Conservation (phyloP, 495 filamentous ascomycete species). For the Annulohypoxylon nitens region DNA sequence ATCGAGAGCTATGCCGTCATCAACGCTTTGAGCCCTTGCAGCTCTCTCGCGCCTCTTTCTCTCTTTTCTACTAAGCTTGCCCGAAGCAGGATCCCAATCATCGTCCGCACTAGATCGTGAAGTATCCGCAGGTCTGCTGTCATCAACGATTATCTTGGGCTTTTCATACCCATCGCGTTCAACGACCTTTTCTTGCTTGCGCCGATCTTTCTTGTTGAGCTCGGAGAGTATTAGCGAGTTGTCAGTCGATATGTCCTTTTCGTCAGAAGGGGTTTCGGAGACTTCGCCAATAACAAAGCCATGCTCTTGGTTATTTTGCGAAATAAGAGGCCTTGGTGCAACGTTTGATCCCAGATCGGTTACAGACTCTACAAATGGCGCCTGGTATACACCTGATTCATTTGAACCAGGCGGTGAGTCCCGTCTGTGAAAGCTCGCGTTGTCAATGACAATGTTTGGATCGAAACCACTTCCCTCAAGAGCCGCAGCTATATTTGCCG, state of each 20-base stretch:
- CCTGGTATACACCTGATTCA: conserved; percentile 58
- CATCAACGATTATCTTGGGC: conserved; percentile 9
- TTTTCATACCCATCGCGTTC: conserved; percentile 21
- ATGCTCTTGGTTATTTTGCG: conserved; percentile 21
- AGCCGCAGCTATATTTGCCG: conserved; percentile 77
- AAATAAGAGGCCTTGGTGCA: neutral
- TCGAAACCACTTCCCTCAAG: conserved; percentile 77
- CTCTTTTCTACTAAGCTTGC: conserved; percentile 55
- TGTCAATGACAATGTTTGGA: conserved; percentile 75
- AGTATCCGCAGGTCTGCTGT: conserved; percentile 10
- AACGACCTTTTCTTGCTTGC: conserved; percentile 24
- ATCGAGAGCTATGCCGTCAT: conserved; percentile 36
- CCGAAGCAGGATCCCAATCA: conserved; percentile 33
- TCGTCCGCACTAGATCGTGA: conserved; percentile 33
- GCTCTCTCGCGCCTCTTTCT: conserved; percentile 55
- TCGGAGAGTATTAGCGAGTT: conserved; percentile 29
- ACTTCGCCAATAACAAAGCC: conserved; percentile 42
- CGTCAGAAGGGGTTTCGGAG: conserved; percentile 34
- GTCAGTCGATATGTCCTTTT: conserved; percentile 28
- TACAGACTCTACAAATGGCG: conserved; percentile 61
- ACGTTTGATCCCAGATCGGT: conserved; percentile 51
- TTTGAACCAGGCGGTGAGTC: conserved; percentile 74
- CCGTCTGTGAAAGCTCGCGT: conserved; percentile 71
- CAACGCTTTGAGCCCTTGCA: conserved; percentile 40
- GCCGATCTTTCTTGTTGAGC: conserved; percentile 34